These are phyloP conservation scores for Kuraishia hungarica DNA, from an alignment of 805 yeast genomes.

Conservation along the genomic window DNA sequence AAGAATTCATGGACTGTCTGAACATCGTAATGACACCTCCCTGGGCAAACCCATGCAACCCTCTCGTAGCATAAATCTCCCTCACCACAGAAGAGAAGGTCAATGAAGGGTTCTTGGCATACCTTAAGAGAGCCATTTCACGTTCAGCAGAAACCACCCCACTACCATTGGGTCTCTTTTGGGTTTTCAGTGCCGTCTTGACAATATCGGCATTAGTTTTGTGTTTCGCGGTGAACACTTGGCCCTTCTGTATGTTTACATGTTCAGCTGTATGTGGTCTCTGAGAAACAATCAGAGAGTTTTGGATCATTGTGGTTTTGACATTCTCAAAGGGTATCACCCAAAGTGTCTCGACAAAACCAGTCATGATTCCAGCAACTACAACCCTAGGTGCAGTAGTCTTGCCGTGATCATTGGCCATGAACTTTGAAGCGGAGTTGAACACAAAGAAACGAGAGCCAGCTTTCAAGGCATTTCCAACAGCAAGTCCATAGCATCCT, in stretches of 20 bases:
- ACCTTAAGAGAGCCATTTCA: conserved; percentile 18
- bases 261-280: conserved; percentile 4
- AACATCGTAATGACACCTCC: conserved; percentile 78
- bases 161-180: conserved; percentile 8
- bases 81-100: conserved; percentile 42
- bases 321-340: conserved; percentile 88
- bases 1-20: conserved; percentile 72
- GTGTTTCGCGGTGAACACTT: neutral
- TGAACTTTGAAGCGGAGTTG: conserved; percentile 62
- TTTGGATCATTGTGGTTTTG: conserved; percentile 74
- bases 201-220: neutral
- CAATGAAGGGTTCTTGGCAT: conserved; percentile 45
- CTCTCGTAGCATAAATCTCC: conserved; percentile 68
- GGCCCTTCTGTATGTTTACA: neutral
- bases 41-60: conserved; percentile 68
- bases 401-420: conserved; percentile 50
- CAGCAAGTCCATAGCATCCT: conserved; percentile 71
- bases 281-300: conserved; percentile 30
- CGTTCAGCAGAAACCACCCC: conserved; percentile 8
- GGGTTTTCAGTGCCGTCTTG: neutral
- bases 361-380: conserved; percentile 80
- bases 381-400: conserved; percentile 74
- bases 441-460: conserved; percentile 66
- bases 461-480: conserved; percentile 70
- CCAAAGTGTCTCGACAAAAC: conserved; percentile 70